phyloP scores from a whole-genome alignment of 495 filamentous ascomycete species.

The Xylaria flabelliformis region DNA sequence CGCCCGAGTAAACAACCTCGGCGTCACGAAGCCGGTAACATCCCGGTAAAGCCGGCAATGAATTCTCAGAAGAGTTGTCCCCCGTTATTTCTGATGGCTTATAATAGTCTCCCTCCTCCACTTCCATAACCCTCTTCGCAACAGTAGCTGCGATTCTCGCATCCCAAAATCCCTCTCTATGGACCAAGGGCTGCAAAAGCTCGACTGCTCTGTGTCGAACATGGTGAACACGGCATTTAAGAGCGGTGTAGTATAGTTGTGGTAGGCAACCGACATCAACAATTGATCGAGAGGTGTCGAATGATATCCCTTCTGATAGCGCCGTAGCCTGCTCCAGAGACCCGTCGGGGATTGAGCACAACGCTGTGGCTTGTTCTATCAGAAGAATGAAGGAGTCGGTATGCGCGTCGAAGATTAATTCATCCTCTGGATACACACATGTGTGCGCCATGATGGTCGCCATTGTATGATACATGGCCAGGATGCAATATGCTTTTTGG shows the following conservation, averaged over 20 bases:
- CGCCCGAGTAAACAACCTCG: neutral
- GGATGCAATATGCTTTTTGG: neutral
- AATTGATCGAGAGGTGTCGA: neutral
- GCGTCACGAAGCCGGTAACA: neutral
- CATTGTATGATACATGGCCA: slow-evolving; percentile 3
- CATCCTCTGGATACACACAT: neutral
- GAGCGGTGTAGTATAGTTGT: neutral
- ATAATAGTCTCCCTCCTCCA: slow-evolving; percentile 3
- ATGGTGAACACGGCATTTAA: neutral
- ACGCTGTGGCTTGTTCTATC: neutral
- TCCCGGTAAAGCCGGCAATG: neutral
- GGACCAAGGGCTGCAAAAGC: neutral
- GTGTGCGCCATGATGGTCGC: slow-evolving; percentile 1
- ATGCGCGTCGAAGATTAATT: neutral
- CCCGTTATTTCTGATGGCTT: neutral
- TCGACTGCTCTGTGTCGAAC: neutral
- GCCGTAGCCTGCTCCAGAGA: neutral
- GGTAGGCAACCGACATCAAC: slow-evolving; percentile 7
- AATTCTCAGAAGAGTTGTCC: neutral
- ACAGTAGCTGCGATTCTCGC: neutral
- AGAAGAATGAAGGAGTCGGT: neutral
- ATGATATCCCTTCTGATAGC: neutral
- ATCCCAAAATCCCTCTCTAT: neutral
- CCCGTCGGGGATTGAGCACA: neutral
- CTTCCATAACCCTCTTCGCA: neutral